Conservation (phyloP, 495 filamentous ascomycete species). For the Aspergillus funiculosus region DNA sequence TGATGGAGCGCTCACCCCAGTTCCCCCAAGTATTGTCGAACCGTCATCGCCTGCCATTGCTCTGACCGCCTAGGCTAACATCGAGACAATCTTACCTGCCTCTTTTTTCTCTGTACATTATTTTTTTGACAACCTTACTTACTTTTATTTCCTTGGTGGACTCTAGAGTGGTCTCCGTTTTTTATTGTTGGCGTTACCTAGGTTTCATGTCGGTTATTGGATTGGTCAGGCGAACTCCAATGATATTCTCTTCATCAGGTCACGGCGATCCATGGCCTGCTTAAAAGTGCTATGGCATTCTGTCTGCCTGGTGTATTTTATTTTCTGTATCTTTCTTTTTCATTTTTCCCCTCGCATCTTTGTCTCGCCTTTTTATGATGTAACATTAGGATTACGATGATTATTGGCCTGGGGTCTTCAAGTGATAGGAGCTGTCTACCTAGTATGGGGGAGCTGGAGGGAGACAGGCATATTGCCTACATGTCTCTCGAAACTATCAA, state of each 20-base stretch:
- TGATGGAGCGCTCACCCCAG: conserved; percentile 44
- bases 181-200: conserved; percentile 12
- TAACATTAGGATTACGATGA: conserved; percentile 9
- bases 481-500: background rate
- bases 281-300: background rate
- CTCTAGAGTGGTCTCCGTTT: conserved; percentile 5
- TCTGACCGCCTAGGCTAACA: conserved; percentile 30
- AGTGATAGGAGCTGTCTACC: background rate
- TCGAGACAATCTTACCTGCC: background rate
- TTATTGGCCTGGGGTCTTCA: conserved; percentile 1
- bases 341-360: conserved; percentile 5
- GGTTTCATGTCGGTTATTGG: conserved; percentile 11
- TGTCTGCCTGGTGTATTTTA: background rate
- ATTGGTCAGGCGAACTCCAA: conserved; percentile 9
- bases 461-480: no score
- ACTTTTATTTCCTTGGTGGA: conserved; percentile 11
- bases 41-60: conserved; percentile 45
- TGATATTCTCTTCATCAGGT: background rate
- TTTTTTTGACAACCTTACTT: conserved; percentile 13
- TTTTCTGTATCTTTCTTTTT: conserved; percentile 4
- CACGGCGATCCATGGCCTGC: background rate
- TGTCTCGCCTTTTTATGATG: conserved; percentile 13
- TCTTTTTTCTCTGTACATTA: conserved; percentile 21
- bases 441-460: no score
- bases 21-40: conserved; percentile 37